Percentiles rank a stretch among this genome's conserved stretches.
phyloP scores from a whole-genome alignment of 129 eudicot genomes.

The Escallonia rubra region DNA sequence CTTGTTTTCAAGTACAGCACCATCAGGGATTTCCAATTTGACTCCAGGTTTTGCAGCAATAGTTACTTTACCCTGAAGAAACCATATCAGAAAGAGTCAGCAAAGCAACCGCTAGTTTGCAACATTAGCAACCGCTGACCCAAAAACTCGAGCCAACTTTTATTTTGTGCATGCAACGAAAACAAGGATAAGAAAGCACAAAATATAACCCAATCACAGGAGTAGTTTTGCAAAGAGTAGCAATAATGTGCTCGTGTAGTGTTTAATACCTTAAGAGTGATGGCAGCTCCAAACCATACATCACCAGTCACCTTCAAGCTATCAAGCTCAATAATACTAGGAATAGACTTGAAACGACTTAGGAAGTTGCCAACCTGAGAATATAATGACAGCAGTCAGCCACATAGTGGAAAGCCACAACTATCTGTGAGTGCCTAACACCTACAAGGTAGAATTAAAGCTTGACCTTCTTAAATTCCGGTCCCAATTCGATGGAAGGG shows the following conservation, averaged over 20 bases:
- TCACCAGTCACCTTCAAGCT: constrained; percentile 95
- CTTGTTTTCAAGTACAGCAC: constrained; percentile 42
- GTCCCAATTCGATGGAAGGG: constrained; percentile 92
- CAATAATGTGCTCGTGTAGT: neutral
- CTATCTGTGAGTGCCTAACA: neutral
- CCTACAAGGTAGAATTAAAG: constrained; percentile 1
- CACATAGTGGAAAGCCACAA: neutral
- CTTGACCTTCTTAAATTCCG: constrained; percentile 87
- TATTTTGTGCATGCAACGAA: too few species aligned
- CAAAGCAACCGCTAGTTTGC: neutral
- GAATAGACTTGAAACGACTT: constrained; percentile 88
- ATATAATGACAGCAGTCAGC: neutral
- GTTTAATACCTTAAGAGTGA: constrained; percentile 68
- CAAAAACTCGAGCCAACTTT: too few species aligned
- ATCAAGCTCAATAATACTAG: constrained; percentile 86
- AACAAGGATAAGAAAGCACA: too few species aligned
- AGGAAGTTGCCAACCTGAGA: constrained; percentile 80
- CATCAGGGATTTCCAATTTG: constrained; percentile 50
- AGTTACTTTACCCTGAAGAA: constrained; percentile 40
- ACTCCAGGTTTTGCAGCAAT: constrained; percentile 40
- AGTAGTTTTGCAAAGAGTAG: neutral
- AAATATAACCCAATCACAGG: too few species aligned
- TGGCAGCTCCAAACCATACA: constrained; percentile 81
- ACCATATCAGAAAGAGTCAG: neutral
- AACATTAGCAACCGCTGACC: too few species aligned